Evolutionary conservation across 2,329 filamentous ascomycete species (phyloP), one percentile per base, ranked within the genome.

Genomic region (Colletotrichum shisoi): DNA sequence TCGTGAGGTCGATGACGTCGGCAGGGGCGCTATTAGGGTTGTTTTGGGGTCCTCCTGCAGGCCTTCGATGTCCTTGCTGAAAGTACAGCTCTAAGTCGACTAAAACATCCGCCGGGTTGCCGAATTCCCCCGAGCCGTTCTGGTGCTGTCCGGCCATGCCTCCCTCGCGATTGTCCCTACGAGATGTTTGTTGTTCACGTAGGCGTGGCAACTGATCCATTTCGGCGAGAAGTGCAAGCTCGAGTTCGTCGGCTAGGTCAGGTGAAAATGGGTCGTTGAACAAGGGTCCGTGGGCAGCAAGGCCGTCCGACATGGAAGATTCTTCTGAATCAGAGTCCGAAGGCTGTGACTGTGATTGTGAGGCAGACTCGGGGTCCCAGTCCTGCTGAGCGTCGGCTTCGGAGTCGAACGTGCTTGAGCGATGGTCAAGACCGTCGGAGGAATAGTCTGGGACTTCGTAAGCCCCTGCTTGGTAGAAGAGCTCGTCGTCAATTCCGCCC

Each of bases 1-100:
- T 78, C 0, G 83, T 85, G 54, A 86, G 73, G 64, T 85, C 83
- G 49, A 85, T 85, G 15, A 85, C 74, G 19, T 77, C 70, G 6
- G 75, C 60, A 6, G 31, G 8, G 9, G 57, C 34, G 31, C 45
- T 46, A 24, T 45, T 40, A 19, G 60, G 54, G 8, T 64, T 56
- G 37, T 60, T 67, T 17, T 59, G 64, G 12, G 65, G 6, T 56
- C 54, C 60, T n/a, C 66, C 58, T 44, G 53, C 56, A 15, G 57
- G 48, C 34, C 58, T 61, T 4, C 52, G 53, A 40, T 62, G 62
- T 3, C 52, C 60, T 46, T 62, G 62, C 19, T 62, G 31, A 51
- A 69, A 58, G 44, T 57, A 67, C 39, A 70, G 27, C 51, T 75
- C 74, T 59, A 76, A 68, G 51, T 72, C 73, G 3, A 76, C 67